Conservation (phyloP, 2,329 filamentous ascomycete species). For the Colletotrichum ledebouriae region DNA sequence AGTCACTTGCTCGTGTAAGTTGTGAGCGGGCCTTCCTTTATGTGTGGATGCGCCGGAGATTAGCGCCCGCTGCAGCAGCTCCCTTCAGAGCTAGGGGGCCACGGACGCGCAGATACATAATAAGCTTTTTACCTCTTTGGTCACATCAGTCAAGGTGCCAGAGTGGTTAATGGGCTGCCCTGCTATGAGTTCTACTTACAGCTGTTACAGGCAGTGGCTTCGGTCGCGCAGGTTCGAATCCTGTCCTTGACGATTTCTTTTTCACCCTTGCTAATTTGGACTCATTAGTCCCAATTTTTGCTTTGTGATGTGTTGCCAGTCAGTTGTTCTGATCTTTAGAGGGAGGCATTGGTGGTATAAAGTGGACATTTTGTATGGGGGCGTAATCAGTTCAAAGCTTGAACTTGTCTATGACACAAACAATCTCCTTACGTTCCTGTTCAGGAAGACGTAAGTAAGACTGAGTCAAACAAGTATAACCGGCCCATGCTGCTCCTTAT, state of each 20-base stretch:
- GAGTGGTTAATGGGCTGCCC: slow-evolving; percentile 36
- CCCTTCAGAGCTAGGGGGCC: no score
- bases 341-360: no score
- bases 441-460: no score
- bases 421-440: no score
- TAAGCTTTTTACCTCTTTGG: fast-evolving
- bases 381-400: no score
- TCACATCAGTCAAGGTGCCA: slow-evolving; percentile 23
- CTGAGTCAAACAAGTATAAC: no score
- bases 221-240: slow-evolving; percentile 34
- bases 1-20: slow-evolving; percentile 3
- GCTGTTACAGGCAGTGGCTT: slow-evolving; percentile 30
- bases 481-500: no score
- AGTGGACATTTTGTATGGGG: no score
- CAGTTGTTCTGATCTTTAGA: background rate
- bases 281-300: background rate
- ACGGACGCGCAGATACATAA: background rate
- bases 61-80: background rate
- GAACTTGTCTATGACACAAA: no score
- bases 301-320: background rate
- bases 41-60: background rate
- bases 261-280: background rate
- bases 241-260: slow-evolving; percentile 20
- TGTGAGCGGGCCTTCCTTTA: background rate
- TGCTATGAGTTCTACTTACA: slow-evolving; percentile 13